Base-by-base conservation (phyloP, 352 stramenopile species). In the Phytopythium delawarense region DNA sequence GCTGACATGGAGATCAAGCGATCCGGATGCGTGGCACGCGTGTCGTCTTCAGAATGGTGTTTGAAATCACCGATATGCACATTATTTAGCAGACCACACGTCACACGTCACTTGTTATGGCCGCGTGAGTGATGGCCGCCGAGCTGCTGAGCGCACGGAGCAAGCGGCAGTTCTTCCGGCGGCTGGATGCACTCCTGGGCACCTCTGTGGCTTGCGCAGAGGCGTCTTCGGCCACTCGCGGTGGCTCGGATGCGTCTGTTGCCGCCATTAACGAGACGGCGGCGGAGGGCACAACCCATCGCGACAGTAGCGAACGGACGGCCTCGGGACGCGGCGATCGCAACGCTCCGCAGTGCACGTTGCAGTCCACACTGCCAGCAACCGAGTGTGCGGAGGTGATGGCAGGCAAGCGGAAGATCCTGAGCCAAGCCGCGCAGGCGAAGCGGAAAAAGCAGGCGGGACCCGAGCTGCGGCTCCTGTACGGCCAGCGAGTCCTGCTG, bases 161-260 rank as follows among this genome's bases (percentile, higher is more conserved):
- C 37, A 87, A 88, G 75, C 66, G 44, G 34, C 28, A 58, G 8
- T 88, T 87, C 67, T 87, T 88, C 64, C 35, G 57, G 15, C 59
- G 74, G 16, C 57, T 89, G 30, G 74, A 87, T 23, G 67, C 67
- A 42, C 64, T 90, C 46, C 30, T 83, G 16, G 57, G 46, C 28
- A 28, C 35, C 12, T 9, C 9, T 21, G 40, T 28, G 16, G 4
- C 8, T 28, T 54, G 9, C 23, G 37, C 53, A 12, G 37, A 48
- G 15, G n/a, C 40, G 53, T 2, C 42, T n/a, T 21, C 8, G 9
- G 20, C 61, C 57, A 56, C 59, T 52, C 64, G 49, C 56, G 61
- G 18, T 8, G 7, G 20, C 6, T 21, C 40, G 42, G 42, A 25
- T 48, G 49, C 40, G 18, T 30, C 45, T 50, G 2, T 42, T 21